Conservation (phyloP, 2,329 filamentous ascomycete genomes). For the Sclerotinia trifoliorum region DNA sequence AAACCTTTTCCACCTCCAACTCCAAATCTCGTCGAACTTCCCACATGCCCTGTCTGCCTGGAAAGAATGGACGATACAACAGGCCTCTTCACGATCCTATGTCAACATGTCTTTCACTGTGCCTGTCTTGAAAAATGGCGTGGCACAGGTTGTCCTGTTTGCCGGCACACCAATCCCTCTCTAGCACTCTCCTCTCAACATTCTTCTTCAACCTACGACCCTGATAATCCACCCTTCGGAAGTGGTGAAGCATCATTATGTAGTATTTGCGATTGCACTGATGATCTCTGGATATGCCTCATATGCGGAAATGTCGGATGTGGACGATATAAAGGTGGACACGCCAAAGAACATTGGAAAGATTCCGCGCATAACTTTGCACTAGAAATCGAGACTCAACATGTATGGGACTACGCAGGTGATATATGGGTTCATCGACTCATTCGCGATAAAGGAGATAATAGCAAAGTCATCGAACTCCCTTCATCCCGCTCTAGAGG, state of each 20-base stretch:
- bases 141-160: conserved; percentile 90
- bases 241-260: conserved; percentile 69
- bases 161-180: conserved; percentile 75
- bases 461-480: conserved; percentile 85
- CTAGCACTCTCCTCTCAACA: conserved; percentile 39
- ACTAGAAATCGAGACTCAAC: conserved; percentile 87
- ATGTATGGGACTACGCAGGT: conserved; percentile 96
- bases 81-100: conserved; percentile 90
- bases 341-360: conserved; percentile 92
- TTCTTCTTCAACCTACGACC: conserved; percentile 42
- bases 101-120: conserved; percentile 97
- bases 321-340: conserved; percentile 88
- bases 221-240: conserved; percentile 58
- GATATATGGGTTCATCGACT: conserved; percentile 95
- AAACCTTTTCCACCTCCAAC: conserved; percentile 67
- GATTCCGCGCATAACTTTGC: conserved; percentile 86
- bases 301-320: conserved; percentile 93
- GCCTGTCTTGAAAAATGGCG: conserved; percentile 96
- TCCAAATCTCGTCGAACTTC: conserved; percentile 82
- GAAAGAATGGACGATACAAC: conserved; percentile 98
- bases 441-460: conserved; percentile 86
- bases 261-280: conserved; percentile 72
- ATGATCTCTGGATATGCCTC: conserved; percentile 92
- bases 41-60: conserved; percentile 92
- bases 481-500: conserved; percentile 47